Conservation (phyloP, 306 rosid species). For the Datisca glomerata region DNA sequence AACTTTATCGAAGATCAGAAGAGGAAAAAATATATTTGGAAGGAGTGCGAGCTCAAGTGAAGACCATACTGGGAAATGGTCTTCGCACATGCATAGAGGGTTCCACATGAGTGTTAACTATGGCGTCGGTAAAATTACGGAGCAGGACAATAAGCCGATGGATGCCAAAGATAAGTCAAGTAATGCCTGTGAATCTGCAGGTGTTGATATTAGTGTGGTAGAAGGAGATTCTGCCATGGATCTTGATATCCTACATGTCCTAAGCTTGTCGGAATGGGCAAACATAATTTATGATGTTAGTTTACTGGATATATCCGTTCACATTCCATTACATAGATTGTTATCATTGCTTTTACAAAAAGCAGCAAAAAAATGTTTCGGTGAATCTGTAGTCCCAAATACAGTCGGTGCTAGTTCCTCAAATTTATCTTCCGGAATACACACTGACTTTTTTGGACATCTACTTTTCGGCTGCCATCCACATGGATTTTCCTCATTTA, state of each 20-base stretch:
- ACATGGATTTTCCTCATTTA: constrained; percentile 74
- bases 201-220: constrained; percentile 31
- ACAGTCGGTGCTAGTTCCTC: constrained; percentile 25
- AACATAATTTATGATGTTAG: constrained; percentile 76
- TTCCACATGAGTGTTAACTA: constrained; percentile 14
- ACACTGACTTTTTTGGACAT: constrained; percentile 51
- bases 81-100: constrained; percentile 18
- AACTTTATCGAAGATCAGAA: constrained; percentile 47
- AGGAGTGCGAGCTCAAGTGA: constrained; percentile 49
- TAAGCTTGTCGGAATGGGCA: constrained; percentile 80
- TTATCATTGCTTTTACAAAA: constrained; percentile 77
- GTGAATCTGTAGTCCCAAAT: constrained; percentile 36
- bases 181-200: constrained; percentile 18
- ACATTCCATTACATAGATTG: constrained; percentile 78
- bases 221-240: constrained; percentile 54
- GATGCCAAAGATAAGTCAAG: constrained; percentile 28
- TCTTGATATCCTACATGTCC: constrained; percentile 34
- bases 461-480: constrained; percentile 80
- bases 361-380: constrained; percentile 56
- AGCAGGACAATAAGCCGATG: constrained; percentile 26
- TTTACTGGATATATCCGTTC: constrained; percentile 72
- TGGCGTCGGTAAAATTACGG: constrained; percentile 22
- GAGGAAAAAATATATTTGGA: constrained; percentile 48
- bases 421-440: constrained; percentile 26
- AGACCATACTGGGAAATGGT: constrained; percentile 32